A percentile compares a stretch with the other conserved stretches of the same genome.
phyloP scores from a whole-genome alignment of 1,139 yeast genomes.

The Magnusiomyces tetraspermus region DNA sequence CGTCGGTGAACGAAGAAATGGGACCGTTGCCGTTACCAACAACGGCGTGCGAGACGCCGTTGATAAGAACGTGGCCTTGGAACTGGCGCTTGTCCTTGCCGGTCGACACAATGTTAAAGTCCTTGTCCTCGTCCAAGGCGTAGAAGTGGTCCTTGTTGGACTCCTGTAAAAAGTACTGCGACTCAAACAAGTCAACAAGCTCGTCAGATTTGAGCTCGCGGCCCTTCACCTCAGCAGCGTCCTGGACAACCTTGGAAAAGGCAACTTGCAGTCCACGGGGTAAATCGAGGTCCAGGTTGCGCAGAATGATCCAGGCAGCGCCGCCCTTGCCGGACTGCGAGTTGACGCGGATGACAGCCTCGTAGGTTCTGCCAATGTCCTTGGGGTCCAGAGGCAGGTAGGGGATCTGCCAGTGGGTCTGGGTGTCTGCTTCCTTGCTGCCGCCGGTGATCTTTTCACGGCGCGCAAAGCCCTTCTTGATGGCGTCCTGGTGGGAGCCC shows the following conservation, averaged over 20 bases:
- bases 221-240: slow-evolving; percentile 63
- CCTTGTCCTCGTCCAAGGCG: slow-evolving; percentile 22
- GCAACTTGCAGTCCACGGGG: slow-evolving; percentile 90
- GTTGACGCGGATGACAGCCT: slow-evolving; percentile 95
- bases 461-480: slow-evolving; percentile 81
- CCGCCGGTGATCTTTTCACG: slow-evolving; percentile 45
- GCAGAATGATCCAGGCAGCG: slow-evolving; percentile 92
- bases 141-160: slow-evolving; percentile 35
- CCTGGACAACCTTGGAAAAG: slow-evolving; percentile 77
- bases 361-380: slow-evolving; percentile 93
- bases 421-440: slow-evolving; percentile 33
- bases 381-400: slow-evolving; percentile 93
- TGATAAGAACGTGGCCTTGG: slow-evolving; percentile 41
- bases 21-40: slow-evolving; percentile 90
- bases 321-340: slow-evolving; percentile 99
- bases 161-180: slow-evolving; percentile 49
- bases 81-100: slow-evolving; percentile 40
- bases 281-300: slow-evolving; percentile 79
- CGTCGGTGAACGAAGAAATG: slow-evolving; percentile 80
- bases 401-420: slow-evolving; percentile 66
- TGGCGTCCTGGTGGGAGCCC: slow-evolving; percentile 97
- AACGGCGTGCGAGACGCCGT: slow-evolving; percentile 37
- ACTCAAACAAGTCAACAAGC: slow-evolving; percentile 64
- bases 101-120: slow-evolving; percentile 26
- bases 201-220: slow-evolving; percentile 76